Evolutionary conservation across 2,329 filamentous ascomycete species (phyloP), one percentile per base, ranked within the genome.

Genomic region (Claviceps sp.): DNA sequence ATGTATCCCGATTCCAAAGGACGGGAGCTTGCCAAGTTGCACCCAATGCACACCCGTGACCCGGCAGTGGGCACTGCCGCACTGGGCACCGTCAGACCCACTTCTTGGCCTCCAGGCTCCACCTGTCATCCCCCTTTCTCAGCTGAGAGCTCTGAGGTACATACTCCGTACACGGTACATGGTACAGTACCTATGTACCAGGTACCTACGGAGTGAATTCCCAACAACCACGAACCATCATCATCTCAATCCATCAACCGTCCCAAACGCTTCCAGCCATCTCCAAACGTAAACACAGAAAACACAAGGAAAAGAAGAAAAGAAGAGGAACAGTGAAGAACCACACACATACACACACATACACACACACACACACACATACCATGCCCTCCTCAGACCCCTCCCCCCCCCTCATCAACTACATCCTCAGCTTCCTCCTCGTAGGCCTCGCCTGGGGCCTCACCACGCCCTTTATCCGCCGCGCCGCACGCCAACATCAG

Each of bases 391-490:
- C 36, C 50, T 53, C 62, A 23, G 59, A 9, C 23, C 13, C 58
- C 45, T 62, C 70, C 23, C 77, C 77, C 23, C 72, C 76, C 16
- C 68, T 82, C 57, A 75, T 94, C 71, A 90, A 89, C 71, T 95
- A 93, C 74, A 76, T 93, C 56, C 74, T 91, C 53, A 88, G 87
- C 59, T 96, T 96, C 74, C 76, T 96, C 50, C 80, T 95, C 54
- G 90, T 97, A 58, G 89, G 90, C 50, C 73, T 93, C 23, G 90
- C 88, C 58, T 97, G 91, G 91, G 91, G 90, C 49, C 81, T 95
- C 60, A 95, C 88, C 1, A 95, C 88, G 20, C 84, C 85, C 51
- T 96, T 97, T 72, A 95, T 97, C 75, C 84, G 90, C 23, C 80
- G 80, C 55, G 91, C 91, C 9, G 90, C 91, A 2, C 77, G 85